Base-by-base conservation (phyloP, 2,329 filamentous ascomycete genomes). In the Epicoccum sorghinum region DNA sequence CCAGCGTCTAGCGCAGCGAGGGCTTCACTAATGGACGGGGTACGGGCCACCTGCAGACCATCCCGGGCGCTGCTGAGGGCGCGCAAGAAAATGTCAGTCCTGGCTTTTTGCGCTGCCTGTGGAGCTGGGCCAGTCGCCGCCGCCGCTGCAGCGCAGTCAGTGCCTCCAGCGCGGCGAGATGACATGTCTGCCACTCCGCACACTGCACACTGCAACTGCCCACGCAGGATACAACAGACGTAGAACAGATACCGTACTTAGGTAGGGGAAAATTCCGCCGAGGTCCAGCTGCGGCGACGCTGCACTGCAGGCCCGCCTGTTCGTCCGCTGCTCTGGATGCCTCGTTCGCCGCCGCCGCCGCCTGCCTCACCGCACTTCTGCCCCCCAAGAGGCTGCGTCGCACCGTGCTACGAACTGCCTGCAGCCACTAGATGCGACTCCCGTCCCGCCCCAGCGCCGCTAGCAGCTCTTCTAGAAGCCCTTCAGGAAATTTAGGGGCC, bases 391-490 rank as follows among this genome's bases (percentile, higher is more conserved):
- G 14, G 29, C 37, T 42, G 57, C 60, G 62, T 64, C 55, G 61
- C 60, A 66, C 60, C 55, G 59, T 61, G 56, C 59, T 55, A 60
- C 60, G 35, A 33, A 33, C 52, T 55, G 49, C 32, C 57, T 61
- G 49, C 42, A 44, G 46, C 60, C 55, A 52, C 58, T 60, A 61
- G 59, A 63, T 56, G 59, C 61, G 55, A 59, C 57, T 61, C 60
- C 64, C 57, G 62, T 66, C 62, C 58, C 60, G 65, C 58, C 39
- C 51, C 35, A 55, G 51, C 58, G 52, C 62, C 60, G 64, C 68
- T 72, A 69, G 68, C 65, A 59, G 46, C 62, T 60, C 60, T 75
- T 75, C 72, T 71, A 74, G 72, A 75, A 75, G 70, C 58, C 53
- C 57, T 64, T 61, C 65, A 54, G 66, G 71, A 73, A 63, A 67